These are phyloP conservation scores for Pichia cabralensis DNA, from an alignment of 805 yeast species.

Conservation along the genomic window DNA sequence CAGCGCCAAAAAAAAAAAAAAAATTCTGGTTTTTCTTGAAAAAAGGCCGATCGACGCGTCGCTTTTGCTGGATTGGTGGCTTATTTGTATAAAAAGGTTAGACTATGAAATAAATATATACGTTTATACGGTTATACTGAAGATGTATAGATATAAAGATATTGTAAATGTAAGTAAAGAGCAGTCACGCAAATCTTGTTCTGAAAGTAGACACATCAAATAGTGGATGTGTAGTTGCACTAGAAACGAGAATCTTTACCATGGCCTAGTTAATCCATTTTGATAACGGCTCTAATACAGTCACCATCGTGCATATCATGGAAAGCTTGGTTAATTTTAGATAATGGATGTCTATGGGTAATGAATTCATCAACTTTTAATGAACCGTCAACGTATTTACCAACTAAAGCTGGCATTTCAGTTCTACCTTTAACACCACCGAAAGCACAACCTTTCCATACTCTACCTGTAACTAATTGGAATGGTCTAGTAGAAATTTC, in stretches of 20 bases:
- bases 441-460: slow-evolving; percentile 98
- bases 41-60: too few species aligned
- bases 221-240: too few species aligned
- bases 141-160: too few species aligned
- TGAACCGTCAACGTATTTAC: slow-evolving; percentile 70
- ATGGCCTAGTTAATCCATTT: slow-evolving; percentile 18
- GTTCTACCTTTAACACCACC: slow-evolving; percentile 98
- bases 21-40: too few species aligned
- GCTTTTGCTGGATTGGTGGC: too few species aligned
- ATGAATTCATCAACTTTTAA: slow-evolving; percentile 91
- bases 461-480: slow-evolving; percentile 98
- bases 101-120: too few species aligned
- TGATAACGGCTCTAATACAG: slow-evolving; percentile 81
- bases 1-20: too few species aligned
- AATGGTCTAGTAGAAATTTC: slow-evolving; percentile 96
- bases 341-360: slow-evolving; percentile 77
- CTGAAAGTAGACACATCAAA: too few species aligned
- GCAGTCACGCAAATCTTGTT: too few species aligned
- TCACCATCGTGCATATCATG: slow-evolving; percentile 92
- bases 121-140: too few species aligned
- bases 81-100: too few species aligned
- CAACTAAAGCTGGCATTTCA: slow-evolving; percentile 84
- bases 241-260: slow-evolving; percentile 6
- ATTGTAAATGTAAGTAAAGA: too few species aligned
- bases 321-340: slow-evolving; percentile 77